phyloP scores from a whole-genome alignment of 441 rosid species.

The Theobroma grandiflorum region DNA sequence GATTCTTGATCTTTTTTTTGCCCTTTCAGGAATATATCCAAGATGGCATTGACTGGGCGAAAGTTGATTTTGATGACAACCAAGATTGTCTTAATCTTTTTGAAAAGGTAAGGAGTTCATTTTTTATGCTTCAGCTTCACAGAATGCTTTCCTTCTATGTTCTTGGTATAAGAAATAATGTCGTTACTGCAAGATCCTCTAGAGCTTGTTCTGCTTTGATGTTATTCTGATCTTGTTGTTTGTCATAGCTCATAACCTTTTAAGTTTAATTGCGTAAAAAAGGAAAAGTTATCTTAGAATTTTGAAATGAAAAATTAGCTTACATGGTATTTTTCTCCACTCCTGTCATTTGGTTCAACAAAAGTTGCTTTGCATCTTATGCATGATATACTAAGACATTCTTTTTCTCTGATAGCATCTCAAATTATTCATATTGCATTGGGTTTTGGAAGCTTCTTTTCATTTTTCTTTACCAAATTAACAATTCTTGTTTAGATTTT shows the following conservation, averaged over 20 bases:
- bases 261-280: neutral
- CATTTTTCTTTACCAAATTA: neutral
- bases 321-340: neutral
- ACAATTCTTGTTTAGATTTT: neutral
- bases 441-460: constrained; percentile 15
- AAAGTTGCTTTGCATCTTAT: neutral
- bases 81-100: constrained; percentile 98
- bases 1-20: neutral
- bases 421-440: neutral
- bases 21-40: constrained; percentile 87
- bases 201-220: neutral
- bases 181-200: neutral
- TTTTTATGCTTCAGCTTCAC: neutral
- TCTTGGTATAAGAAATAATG: neutral
- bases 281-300: neutral
- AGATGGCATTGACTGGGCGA: constrained; percentile 99
- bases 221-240: constrained; percentile 16
- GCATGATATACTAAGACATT: neutral
- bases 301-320: constrained; percentile 11
- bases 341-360: constrained; percentile 8
- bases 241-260: neutral
- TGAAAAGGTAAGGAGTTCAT: constrained; percentile 72
- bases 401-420: neutral
- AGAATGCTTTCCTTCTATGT: neutral
- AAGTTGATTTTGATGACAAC: constrained; percentile 97